A percentile compares a stretch with the other conserved stretches of the same genome.
These are phyloP conservation scores for Pseudopithomyces chartarum DNA, from an alignment of 2,329 filamentous ascomycete species.

Conservation along the genomic window DNA sequence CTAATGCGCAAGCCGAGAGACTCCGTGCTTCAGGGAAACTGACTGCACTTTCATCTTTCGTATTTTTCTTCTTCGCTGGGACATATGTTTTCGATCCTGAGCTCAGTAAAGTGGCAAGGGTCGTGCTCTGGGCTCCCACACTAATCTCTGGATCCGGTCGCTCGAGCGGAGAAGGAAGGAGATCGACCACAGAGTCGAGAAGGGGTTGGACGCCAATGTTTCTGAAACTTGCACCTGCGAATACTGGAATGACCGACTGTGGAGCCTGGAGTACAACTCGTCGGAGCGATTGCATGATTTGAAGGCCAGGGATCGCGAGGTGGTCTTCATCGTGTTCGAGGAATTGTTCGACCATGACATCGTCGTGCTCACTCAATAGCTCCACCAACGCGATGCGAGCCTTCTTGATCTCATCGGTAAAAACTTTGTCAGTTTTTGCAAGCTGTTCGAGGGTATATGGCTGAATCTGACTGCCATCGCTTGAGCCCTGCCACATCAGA, in stretches of 20 bases:
- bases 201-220: constrained; percentile 94
- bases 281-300: constrained; percentile 76
- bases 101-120: constrained; percentile 54
- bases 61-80: constrained; percentile 20
- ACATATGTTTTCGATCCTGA: constrained; percentile 35
- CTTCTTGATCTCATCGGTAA: constrained; percentile 71
- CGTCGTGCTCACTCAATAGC: constrained; percentile 85
- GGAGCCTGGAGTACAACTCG: constrained; percentile 70
- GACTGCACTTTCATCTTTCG: constrained; percentile 11
- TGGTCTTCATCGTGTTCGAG: constrained; percentile 77
- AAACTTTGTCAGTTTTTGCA: constrained; percentile 52
- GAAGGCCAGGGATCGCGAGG: constrained; percentile 65
- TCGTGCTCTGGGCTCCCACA: constrained; percentile 62
- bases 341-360: constrained; percentile 82
- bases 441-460: constrained; percentile 62
- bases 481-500: constrained; percentile 72
- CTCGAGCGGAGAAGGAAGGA: constrained; percentile 82
- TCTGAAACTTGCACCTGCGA: constrained; percentile 88
- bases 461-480: constrained; percentile 67
- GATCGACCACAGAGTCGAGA: constrained; percentile 84
- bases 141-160: constrained; percentile 79
- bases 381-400: constrained; percentile 82
- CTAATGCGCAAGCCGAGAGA: constrained; percentile 70
- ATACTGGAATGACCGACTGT: constrained; percentile 80
- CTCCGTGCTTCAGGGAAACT: constrained; percentile 56